Evolutionary conservation across 306 rosid species (phyloP), one percentile per base, ranked within the genome.

Genomic region (Nissolia schottii): DNA sequence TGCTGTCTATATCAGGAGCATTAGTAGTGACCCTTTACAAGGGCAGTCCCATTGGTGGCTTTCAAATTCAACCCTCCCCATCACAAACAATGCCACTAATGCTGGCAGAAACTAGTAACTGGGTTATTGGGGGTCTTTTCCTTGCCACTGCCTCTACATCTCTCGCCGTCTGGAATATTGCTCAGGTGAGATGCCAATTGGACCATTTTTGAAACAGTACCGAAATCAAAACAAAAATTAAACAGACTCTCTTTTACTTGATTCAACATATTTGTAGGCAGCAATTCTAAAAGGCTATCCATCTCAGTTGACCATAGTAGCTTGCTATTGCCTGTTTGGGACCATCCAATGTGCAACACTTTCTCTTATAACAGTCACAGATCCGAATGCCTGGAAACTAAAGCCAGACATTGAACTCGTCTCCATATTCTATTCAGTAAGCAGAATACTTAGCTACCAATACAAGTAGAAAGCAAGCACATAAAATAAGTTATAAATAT

Each of bases 321-420:
- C 85, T 64, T 87, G 82, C 78, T 83, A 78, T 79, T 75, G 85
- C 85, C 55, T 87, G 60, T 90, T 87, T 85, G 92, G 92, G 73
- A 80, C 87, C 60, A 74, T 90, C 55, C 96, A 90, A 67, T 82
- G 80, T 69, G 78, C 84, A 69, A 27, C 68, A 24, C 68, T 90
- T 48, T 66, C 90, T 49, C 60, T 84, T 14, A 41, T 82, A 16
- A 76, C 70, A 6, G 92, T 83, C 64, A 70, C 75, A 70, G 84
- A 84, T 70, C 76, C 70, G 51, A 82, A 55, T 71, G 87, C 79
- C 5, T 90, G 92, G 96, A 75, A 34, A 48, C 77, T 84, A 14
- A 82, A 61, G 8, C 75, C 68, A 65, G 81, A 77, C 78, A 51
- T 87, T 65, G 84, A 85, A 67, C 84, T 90, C 34, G 62, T 58